Base-by-base conservation (phyloP, 768 basidiomycete genomes). In the Gymnopilus junonius region DNA sequence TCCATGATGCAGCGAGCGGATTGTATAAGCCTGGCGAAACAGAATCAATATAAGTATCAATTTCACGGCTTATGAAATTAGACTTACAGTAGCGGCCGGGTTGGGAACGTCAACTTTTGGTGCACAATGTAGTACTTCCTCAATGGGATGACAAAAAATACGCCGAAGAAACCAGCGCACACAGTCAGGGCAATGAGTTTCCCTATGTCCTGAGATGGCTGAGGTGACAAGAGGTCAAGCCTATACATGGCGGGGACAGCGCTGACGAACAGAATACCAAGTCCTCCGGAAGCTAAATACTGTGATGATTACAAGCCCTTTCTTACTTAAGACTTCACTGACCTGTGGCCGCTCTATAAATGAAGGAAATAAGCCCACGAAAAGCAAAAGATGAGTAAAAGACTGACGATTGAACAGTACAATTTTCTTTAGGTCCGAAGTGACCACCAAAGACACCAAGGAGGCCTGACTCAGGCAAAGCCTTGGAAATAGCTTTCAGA, bases 381-480 rank as follows among this genome's bases (percentile, higher is more conserved):
- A 23, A 17, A 25, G 7, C 6, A 17, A 15, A 40, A 7, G 17
- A n/a, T n/a, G n/a, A 51, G 32, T 2, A 39, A 23, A 21, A 58
- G 21, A 66, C 69, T 70, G 37, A 81, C 81, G 76, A 82, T 72
- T 87, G 86, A 25, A 85, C 84, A 4, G 85, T 86, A 72, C 85
- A 86, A 69, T 89, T 88, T 72, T 90, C 88, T 72, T 88, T 88
- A 12, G 86, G 87, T 27, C 85, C 85, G 71, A 87, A 87, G 64
- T 81, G 76, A 14, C 86, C 89, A 14, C 86, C 85, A 21, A 86
- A 73, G 45, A 83, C 69, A 29, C 82, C 79, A 6, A 86, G 50
- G 8, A 83, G 54, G 27, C 82, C 82, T 37, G 77, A 78, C 63
- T 81, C 79, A 1, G 85, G 85, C 25, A 85, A 63, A 7, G 81